Percentiles rank a stretch among this genome's conserved stretches.
phyloP scores from a whole-genome alignment of 2,329 filamentous ascomycete species.

The Dactylellina sp. region DNA sequence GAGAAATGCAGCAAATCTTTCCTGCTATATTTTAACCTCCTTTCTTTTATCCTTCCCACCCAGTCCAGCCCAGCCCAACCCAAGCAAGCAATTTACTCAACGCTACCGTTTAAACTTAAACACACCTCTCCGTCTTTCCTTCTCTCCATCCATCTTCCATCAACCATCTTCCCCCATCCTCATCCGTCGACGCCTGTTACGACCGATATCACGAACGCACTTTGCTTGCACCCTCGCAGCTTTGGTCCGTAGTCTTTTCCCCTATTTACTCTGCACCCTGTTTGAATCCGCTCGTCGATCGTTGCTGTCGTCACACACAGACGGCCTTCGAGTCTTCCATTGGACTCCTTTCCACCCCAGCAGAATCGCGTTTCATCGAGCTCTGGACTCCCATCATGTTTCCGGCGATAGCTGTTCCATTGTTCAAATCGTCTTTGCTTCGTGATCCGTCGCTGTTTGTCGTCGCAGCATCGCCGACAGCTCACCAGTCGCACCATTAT shows the following conservation, averaged over 20 bases:
- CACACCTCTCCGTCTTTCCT: constrained; percentile 1
- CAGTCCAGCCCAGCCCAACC: not conserved
- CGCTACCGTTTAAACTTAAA: not conserved
- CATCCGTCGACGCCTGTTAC: constrained; percentile 21
- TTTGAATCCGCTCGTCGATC: constrained; percentile 23
- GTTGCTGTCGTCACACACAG: constrained; percentile 8
- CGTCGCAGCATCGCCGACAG: constrained; percentile 12
- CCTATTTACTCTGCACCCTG: not conserved
- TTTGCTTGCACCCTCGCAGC: not conserved
- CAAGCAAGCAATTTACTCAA: not conserved
- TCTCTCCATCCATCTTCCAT: constrained; percentile 8
- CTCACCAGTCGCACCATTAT: constrained; percentile 14
- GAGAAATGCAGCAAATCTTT: constrained; percentile 10
- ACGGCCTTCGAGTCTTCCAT: constrained; percentile 15
- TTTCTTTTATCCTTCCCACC: constrained; percentile 6
- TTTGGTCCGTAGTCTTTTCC: constrained; percentile 15
- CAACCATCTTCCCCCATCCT: constrained; percentile 1
- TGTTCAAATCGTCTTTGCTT: constrained; percentile 25
- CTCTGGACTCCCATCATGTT: not conserved
- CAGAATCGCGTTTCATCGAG: constrained; percentile 14
- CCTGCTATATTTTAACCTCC: constrained; percentile 29
- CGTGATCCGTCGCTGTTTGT: constrained; percentile 21
- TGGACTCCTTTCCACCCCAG: not conserved
- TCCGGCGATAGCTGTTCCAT: constrained; percentile 22
- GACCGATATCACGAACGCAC: constrained; percentile 16